These are phyloP conservation scores for Xerocomellus intermedius DNA, from an alignment of 768 basidiomycete genomes.

Conservation along the genomic window DNA sequence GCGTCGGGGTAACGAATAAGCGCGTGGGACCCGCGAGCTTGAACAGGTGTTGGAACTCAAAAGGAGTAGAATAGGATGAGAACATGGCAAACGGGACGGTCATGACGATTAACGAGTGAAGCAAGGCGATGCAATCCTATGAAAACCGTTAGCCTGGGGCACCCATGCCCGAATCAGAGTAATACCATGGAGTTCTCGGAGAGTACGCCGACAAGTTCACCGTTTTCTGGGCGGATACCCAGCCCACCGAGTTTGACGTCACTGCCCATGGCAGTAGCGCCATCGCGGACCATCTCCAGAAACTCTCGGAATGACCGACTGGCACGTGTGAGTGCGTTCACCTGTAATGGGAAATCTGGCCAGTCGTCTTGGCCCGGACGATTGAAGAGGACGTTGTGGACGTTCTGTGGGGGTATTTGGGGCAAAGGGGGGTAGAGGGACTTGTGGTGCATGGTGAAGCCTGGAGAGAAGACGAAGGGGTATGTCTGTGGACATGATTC, in stretches of 20 bases:
- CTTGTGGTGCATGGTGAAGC: slow-evolving; percentile 47
- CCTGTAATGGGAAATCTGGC: slow-evolving; percentile 54
- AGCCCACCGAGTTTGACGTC: slow-evolving; percentile 52
- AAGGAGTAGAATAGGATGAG: slow-evolving; percentile 53
- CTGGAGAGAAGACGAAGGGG: not conserved
- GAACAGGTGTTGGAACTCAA: slow-evolving; percentile 53
- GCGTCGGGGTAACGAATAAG: slow-evolving; percentile 50
- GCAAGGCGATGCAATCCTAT: slow-evolving; percentile 55
- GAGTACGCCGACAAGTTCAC: slow-evolving; percentile 67
- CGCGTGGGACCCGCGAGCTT: slow-evolving; percentile 47
- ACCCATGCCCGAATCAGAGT: not conserved
- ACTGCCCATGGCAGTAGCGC: slow-evolving; percentile 56
- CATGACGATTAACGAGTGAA: slow-evolving; percentile 48
- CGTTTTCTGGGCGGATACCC: slow-evolving; percentile 44
- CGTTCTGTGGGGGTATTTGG: slow-evolving; percentile 47
- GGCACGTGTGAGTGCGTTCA: slow-evolving; percentile 54
- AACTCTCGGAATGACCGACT: slow-evolving; percentile 49
- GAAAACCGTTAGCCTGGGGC: not conserved
- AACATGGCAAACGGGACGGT: slow-evolving; percentile 54
- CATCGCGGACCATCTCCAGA: slow-evolving; percentile 47
- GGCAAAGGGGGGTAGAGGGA: slow-evolving; percentile 58
- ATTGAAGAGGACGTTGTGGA: slow-evolving; percentile 52
- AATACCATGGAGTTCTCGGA: slow-evolving; percentile 65
- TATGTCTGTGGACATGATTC: not conserved
- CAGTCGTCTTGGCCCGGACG: slow-evolving; percentile 54